Evolutionary conservation across 2,329 filamentous ascomycete species (phyloP).

Genomic region (Aureobasidium vineae): DNA sequence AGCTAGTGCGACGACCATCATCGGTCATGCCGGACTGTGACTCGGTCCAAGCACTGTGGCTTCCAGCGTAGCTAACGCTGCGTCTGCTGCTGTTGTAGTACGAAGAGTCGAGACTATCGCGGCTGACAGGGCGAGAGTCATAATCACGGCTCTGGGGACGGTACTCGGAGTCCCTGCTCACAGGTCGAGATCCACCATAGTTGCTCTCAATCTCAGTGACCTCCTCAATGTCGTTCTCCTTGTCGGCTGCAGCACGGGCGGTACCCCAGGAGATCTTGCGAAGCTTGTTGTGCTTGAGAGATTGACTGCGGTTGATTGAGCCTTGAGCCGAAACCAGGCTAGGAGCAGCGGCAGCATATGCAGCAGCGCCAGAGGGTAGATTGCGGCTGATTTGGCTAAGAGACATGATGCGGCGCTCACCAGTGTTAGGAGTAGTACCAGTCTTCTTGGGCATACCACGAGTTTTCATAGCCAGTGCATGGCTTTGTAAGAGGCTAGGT

Average conservation of each 20-base stretch:
- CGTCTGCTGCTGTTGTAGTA: constrained; percentile 23
- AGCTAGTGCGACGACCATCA: constrained; percentile 41
- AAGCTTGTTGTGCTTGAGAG: constrained; percentile 38
- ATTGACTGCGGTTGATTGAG: constrained; percentile 41
- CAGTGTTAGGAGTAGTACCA: constrained; percentile 38
- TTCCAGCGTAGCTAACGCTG: constrained; percentile 34
- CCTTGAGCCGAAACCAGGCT: constrained; percentile 33
- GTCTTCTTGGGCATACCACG: constrained; percentile 45
- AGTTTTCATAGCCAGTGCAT: constrained; percentile 51
- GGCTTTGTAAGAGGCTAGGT: constrained; percentile 35
- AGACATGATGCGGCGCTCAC: constrained; percentile 74
- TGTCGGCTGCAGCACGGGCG: constrained; percentile 39
- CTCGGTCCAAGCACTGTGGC: constrained; percentile 29
- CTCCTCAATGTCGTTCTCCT: constrained; percentile 51
- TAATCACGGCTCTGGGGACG: constrained; percentile 22
- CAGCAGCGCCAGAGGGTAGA: constrained; percentile 50
- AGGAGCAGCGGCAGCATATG: constrained; percentile 34
- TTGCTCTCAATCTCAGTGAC: constrained; percentile 36
- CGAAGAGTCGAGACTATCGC: constrained; percentile 25
- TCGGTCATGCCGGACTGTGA: constrained; percentile 33
- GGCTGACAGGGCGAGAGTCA: constrained; percentile 22
- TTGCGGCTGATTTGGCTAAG: constrained; percentile 87
- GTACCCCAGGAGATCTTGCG: constrained; percentile 39
- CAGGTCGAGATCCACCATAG: constrained; percentile 33
- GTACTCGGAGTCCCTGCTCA: constrained; percentile 22